Base-by-base conservation (phyloP, 108 stramenopile genomes). In the Discostella pseudostelligera region DNA sequence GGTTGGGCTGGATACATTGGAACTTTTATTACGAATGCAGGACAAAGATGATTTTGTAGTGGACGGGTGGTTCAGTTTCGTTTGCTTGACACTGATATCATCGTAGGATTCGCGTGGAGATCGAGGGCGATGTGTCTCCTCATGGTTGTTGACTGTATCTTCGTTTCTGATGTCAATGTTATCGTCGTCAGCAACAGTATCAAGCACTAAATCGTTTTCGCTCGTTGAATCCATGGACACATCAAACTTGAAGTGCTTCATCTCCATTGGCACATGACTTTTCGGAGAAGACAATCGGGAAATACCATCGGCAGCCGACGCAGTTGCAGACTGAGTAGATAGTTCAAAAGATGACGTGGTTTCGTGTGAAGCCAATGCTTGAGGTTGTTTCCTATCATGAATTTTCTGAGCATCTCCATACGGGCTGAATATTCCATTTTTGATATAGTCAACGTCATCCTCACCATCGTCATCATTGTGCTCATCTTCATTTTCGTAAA, bases 221-320 rank as follows among this genome's bases (percentile, higher is more conserved):
- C 24, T 65, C 4, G 8, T 57, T 11, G 56, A 21, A 13, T 56
- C 56, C 46, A 59, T 68, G 0, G 67, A 68, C 19, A 39, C 37
- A 39, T 59, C 67, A 13, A 48, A 36, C 46, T 20, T 21, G 47
- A 58, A 59, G 39, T 50, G 47, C 16, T 59, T 59, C 46, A 58
- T 17, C 22, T 48, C 46, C 26, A 58, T 35, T 8, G 67, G 57
- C 35, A 56, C 42, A 26, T 51, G 65, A 42, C 66, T 43, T 20
- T 55, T 45, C 26, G 35, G 20, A 16, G 66, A 67, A 1, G 66
- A 67, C 19, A 57, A 67, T 29, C 28, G 48, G 55, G 56, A 17
- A 44, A 69, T 69, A 17, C 39, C 59, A 43, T 69, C 67, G 26
- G 47, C 22, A 8, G 24, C 67, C 12, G 67, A 59, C 8, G 50